Base-by-base conservation (phyloP, 129 eudicot genomes). In the Chrysanthemum seticuspe region DNA sequence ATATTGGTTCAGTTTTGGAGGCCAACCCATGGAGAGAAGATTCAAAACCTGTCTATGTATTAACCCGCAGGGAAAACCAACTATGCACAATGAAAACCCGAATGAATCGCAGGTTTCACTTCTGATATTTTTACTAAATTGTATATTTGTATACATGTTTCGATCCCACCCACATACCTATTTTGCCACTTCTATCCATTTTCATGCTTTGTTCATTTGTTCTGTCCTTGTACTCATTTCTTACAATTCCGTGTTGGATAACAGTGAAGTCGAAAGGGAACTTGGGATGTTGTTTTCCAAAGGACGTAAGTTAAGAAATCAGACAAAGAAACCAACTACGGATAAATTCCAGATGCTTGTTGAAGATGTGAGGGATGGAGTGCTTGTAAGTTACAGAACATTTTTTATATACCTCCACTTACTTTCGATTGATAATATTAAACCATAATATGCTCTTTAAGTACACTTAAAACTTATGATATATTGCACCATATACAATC, bases 71-170 rank as follows among this genome's bases (percentile, higher is more conserved):
- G 76, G 97, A 91, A 79, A 95, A 95, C 85, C 91, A 95, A 72
- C 82, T 95, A 31, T 95, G 99, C 82, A 95, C 99, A 0, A 95
- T 95, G 99, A 95, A 88, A 83, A 95, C 97, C 66, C 88, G 97
- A 23, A 88, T 86, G 84, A 91, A 83, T 57, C 96, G 95, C 83
- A 94, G 99, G 99, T 87, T 55, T 67, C 76, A 47, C 68, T 13
- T 62, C 67, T n/a, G 16, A 12, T 40, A 72, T n/a, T 40, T 4
- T 62, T 34, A 31, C 25, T 53, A 61, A 52, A 25, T 27, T 7
- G 9, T 29, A 29, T 44, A 5, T 34, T 18, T 52, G 9, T 40
- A 44, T 44, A 8, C 62, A 25, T 55, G n/a, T 10, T 8, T 56
- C 18, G 23, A 59, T 58, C 10, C 18, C 0, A 71, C 13, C 9